phyloP scores from a whole-genome alignment of 495 filamentous ascomycete species.

The Penicillium samsonianum region DNA sequence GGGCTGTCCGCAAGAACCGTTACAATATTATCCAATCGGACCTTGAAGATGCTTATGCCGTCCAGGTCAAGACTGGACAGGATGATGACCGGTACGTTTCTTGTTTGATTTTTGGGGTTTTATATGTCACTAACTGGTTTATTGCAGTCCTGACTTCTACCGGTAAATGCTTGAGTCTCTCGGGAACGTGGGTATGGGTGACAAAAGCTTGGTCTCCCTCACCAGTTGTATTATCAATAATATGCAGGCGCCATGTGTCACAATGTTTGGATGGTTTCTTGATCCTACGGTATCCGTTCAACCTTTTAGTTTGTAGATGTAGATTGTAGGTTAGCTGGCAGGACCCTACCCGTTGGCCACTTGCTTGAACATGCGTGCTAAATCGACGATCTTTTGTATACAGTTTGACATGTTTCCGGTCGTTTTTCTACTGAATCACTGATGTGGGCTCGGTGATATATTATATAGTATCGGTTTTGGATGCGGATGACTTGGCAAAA shows the following conservation, averaged over 20 bases:
- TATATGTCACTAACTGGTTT: conserved; percentile 21
- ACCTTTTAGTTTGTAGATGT: not conserved
- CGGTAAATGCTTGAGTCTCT: conserved; percentile 35
- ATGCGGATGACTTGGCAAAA: not conserved
- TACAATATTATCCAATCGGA: conserved; percentile 98
- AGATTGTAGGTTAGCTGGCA: not conserved
- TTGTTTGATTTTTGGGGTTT: not conserved
- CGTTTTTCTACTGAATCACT: not conserved
- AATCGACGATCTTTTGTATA: not conserved
- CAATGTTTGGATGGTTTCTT: conserved; percentile 21
- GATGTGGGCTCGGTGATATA: not conserved
- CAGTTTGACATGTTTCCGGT: not conserved
- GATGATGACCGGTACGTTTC: conserved; percentile 62
- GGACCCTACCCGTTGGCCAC: not conserved
- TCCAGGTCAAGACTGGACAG: conserved; percentile 86
- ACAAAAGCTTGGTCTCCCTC: conserved; percentile 26
- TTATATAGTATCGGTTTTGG: not conserved
- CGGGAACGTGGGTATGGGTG: conserved; percentile 21
- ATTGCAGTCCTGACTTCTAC: conserved; percentile 57
- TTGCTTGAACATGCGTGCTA: not conserved
- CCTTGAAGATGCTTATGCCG: conserved; percentile 92
- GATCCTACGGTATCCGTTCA: not conserved
- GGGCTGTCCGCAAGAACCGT: conserved; percentile 94
- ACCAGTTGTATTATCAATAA: conserved; percentile 45
- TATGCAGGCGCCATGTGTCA: conserved; percentile 32